These are phyloP conservation scores for Xylariales sp. DNA, from an alignment of 2,329 filamentous ascomycete genomes.

Conservation along the genomic window DNA sequence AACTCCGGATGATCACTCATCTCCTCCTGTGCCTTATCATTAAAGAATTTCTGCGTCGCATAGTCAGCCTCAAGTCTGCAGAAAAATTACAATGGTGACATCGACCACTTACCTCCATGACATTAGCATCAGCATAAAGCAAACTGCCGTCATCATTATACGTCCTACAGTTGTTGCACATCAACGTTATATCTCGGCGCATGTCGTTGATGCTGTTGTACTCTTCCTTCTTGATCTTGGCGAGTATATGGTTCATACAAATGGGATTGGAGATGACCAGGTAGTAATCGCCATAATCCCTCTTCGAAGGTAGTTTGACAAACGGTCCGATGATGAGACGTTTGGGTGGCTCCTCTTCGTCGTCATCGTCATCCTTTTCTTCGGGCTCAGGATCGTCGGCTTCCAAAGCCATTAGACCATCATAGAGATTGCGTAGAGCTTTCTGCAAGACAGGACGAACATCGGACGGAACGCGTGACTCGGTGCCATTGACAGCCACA, in stretches of 20 bases:
- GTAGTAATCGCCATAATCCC: constrained; percentile 93
- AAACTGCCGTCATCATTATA: constrained; percentile 97
- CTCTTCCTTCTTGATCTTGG: constrained; percentile 93
- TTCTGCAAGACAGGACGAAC: constrained; percentile 76
- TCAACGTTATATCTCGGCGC: constrained; percentile 73
- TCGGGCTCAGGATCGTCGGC: constrained; percentile 63
- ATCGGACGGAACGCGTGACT: constrained; percentile 54
- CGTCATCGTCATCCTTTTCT: constrained; percentile 44
- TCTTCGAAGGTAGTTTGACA: constrained; percentile 83
- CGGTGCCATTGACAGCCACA: constrained; percentile 27
- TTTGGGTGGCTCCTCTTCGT: constrained; percentile 54
- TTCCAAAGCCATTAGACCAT: constrained; percentile 78
- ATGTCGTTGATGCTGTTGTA: constrained; percentile 80
- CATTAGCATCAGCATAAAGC: constrained; percentile 86
- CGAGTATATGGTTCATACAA: constrained; percentile 91
- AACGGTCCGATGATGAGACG: constrained; percentile 92
- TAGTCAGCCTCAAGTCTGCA: too few species aligned
- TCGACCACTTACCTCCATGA: constrained; percentile 74
- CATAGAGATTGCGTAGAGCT: constrained; percentile 72
- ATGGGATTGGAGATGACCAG: constrained; percentile 88
- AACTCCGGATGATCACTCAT: constrained; percentile 51
- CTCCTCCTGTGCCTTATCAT: constrained; percentile 47
- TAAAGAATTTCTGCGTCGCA: constrained; percentile 56
- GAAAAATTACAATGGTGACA: too few species aligned
- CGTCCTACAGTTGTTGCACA: constrained; percentile 87